Evolutionary conservation across 805 yeast species (phyloP), one percentile per base, ranked within the genome.

Genomic region (Barnettozyma californica): DNA sequence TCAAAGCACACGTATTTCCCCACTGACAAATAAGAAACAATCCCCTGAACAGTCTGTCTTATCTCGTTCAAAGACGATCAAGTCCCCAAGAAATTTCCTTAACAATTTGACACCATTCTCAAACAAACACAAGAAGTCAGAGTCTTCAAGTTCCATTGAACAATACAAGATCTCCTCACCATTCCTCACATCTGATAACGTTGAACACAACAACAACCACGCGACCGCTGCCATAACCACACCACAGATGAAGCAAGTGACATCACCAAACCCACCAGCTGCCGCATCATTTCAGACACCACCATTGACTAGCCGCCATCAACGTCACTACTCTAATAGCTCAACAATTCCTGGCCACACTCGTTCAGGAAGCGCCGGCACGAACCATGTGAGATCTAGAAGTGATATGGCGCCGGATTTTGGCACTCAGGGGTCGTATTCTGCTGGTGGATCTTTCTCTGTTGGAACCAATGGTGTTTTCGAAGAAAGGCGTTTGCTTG

Each of bases 251-350:
- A 48, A 11, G 18, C 27, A 38, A 31, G 4, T 25, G 11, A 9
- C 37, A 14, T 41, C 59, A 8, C 57, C 60, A 25, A 48, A 52
- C 23, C 56, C 51, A 37, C 16, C 41, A 5, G 62, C 57, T 31
- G 59, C 61, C 14, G 58, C 65, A 1, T 46, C 55, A 7, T 61
- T 60, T 45, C 54, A 57, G 9, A 61, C 65, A 1, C 65, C 64
- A 5, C 65, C 65, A 48, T 59, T 3, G 25, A n/a, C 5, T 11
- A 38, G 16, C 31, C 29, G 29, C 10, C 46, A 46, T 25, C 44
- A 43, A n/a, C 48, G 45, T 33, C 47, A 51, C 27, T 44, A 36
- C 19, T 41, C 46, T 14, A 42, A 43, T 25, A 26, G 45, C 19
- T 47, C 50, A 21, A 20, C 41, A 3, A 21, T 18, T 4, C 36